Evolutionary conservation across 164 flowering plant species (phyloP).

Genomic region (Umbilicus rupestris): DNA sequence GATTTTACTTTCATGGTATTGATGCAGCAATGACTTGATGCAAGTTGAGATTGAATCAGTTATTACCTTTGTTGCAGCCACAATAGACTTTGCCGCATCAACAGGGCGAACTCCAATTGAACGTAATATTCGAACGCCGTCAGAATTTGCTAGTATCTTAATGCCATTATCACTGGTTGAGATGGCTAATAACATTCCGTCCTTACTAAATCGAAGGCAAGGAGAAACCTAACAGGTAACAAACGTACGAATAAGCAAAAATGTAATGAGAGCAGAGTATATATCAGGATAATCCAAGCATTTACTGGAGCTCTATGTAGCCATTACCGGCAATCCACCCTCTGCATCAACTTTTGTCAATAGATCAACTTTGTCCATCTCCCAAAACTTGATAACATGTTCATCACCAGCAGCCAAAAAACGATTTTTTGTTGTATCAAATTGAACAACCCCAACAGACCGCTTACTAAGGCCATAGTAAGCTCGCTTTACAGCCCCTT

Average conservation of each 20-base stretch:
- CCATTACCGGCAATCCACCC: slow-evolving; percentile 23
- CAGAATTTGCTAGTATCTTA: slow-evolving; percentile 13
- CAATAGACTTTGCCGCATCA: slow-evolving; percentile 9
- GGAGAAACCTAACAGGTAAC: slow-evolving; percentile 18
- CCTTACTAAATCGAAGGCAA: slow-evolving; percentile 19
- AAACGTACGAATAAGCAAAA: not conserved
- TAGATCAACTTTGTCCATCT: slow-evolving; percentile 20
- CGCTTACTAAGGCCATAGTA: slow-evolving; percentile 22
- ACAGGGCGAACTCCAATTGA: slow-evolving; percentile 10
- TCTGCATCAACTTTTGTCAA: slow-evolving; percentile 19
- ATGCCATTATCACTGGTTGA: slow-evolving; percentile 17
- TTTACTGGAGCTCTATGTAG: not conserved
- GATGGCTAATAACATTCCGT: slow-evolving; percentile 18
- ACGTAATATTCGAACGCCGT: slow-evolving; percentile 12
- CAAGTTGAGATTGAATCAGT: not conserved
- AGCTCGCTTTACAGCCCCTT: slow-evolving; percentile 21
- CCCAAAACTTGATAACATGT: slow-evolving; percentile 21
- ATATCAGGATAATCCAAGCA: not conserved
- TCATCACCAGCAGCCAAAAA: slow-evolving; percentile 28
- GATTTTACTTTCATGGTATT: not conserved
- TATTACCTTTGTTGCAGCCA: slow-evolving; percentile 8
- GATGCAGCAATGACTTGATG: not conserved
- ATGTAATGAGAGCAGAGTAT: not conserved
- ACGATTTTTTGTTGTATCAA: slow-evolving; percentile 22
- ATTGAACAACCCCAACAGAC: slow-evolving; percentile 23